Evolutionary conservation across 2,329 filamentous ascomycete species (phyloP), one percentile per base, ranked within the genome.

Genomic region (Neoarthrinium moseri): DNA sequence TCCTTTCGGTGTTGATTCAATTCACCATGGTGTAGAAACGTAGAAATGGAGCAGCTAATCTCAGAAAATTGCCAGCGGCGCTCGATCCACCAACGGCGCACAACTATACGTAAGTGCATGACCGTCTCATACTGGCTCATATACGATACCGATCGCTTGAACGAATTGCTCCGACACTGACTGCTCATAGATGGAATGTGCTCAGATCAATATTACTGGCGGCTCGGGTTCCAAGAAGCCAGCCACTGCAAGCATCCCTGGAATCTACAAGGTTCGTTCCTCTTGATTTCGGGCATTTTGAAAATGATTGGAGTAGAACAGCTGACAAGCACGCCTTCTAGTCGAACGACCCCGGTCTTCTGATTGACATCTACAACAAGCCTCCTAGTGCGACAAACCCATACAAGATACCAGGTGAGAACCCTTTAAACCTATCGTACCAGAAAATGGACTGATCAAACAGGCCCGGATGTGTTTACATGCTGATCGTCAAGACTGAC

Each of bases 21-120:
- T n/a, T n/a, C n/a, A n/a, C n/a, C n/a, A n/a, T n/a, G n/a, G n/a
- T n/a, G n/a, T n/a, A n/a, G n/a, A n/a, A n/a, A n/a, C n/a, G n/a
- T n/a, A n/a, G n/a, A n/a, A n/a, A n/a, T n/a, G n/a, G n/a, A n/a
- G n/a, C n/a, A n/a, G n/a, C n/a, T n/a, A n/a, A n/a, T n/a, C n/a
- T n/a, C n/a, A n/a, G n/a, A n/a, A n/a, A n/a, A n/a, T n/a, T n/a
- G n/a, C n/a, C n/a, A n/a, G n/a, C 63, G 65, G 60, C 12, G 72
- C 71, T 8, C 50, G 58, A 10, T 68, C 62, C 46, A 64, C 65
- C 44, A 63, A 65, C 12, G 72, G 72, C 4, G 72, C 74, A 6
- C 73, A 77, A 53, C 65, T 77, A 43, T 72, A 73, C 51, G 62
- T 66, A 42, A 52, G 60, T 51, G 26, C 1, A 21, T 7, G 11